Evolutionary conservation across 768 basidiomycete species (phyloP), one percentile per base, ranked within the genome.

Genomic region (Phanerodontia chrysosporium): DNA sequence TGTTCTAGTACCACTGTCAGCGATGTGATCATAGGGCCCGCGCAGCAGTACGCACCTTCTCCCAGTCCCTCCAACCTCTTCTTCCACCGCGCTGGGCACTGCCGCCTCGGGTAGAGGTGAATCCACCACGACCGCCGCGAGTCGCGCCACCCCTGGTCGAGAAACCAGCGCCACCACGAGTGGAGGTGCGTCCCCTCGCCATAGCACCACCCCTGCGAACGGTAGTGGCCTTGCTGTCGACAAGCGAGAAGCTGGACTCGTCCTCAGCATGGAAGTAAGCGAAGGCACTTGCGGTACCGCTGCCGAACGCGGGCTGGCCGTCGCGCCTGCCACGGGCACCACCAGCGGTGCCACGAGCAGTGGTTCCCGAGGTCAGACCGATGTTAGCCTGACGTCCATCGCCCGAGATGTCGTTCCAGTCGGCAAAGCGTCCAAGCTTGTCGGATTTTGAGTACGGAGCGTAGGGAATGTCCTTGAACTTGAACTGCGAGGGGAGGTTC

Each of bases 381-480:
- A 78, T 72, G 58, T 80, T 73, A 36, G 79, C 66, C 69, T 86
- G 84, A 49, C 87, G 83, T 62, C 74, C 78, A 68, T 90, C 87
- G 53, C 81, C 69, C 29, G 86, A 80, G 25, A 84, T 74, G 54
- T 93, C 91, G 73, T 93, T 92, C 95, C 96, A 99, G 78, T 99
- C 96, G 49, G 96, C 96, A 69, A 99, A 91, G 55, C 96, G 88
- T 55, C 93, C 94, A 57, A 99, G 87, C 74, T 98, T 98, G 80
- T 99, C 97, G 36, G 92, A 87, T 84, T 99, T 99, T 75, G 94
- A 94, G 81, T 92, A 98, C 4, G 95, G 95, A 0, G 96, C 95
- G 70, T 98, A 99, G 48, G 97, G 97, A 60, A 98, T 97, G 67
- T 98, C 97, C 74, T 92, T 94, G 83, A 97, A 97, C 75, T 95